Evolutionary conservation across 148 eudicot species (phyloP).

Genomic region (Vaccinium darrowii): DNA sequence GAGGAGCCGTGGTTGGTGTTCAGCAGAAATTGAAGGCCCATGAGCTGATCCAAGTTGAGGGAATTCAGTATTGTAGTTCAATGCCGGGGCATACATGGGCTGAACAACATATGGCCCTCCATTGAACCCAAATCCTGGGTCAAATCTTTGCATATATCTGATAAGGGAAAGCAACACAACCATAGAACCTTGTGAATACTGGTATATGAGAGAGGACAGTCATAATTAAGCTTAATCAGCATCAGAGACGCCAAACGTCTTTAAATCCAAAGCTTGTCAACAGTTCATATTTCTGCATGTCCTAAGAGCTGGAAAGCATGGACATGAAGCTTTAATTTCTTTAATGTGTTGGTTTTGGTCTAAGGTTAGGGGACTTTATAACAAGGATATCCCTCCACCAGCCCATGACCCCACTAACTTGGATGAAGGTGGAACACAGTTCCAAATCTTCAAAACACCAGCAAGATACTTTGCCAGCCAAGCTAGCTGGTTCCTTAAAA

Average conservation of each 20-base stretch:
- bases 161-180: neutral
- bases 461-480: neutral
- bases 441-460: neutral
- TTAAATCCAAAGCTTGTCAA: neutral
- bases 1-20: slow-evolving; percentile 58
- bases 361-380: neutral
- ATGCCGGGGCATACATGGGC: slow-evolving; percentile 82
- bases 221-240: slow-evolving; percentile 3
- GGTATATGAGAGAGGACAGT: neutral
- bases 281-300: neutral
- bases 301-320: neutral
- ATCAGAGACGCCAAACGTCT: neutral
- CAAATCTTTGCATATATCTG: slow-evolving; percentile 96
- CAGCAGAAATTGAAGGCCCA: slow-evolving; percentile 61
- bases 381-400: neutral
- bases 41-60: slow-evolving; percentile 85
- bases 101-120: slow-evolving; percentile 76
- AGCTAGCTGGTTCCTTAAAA: neutral
- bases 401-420: neutral
- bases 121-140: slow-evolving; percentile 93
- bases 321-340: neutral
- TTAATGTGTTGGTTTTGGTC: neutral
- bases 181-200: neutral
- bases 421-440: neutral
- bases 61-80: slow-evolving; percentile 92